phyloP scores from a whole-genome alignment of 768 basidiomycete species.

The Amanita pseudoporphyria region DNA sequence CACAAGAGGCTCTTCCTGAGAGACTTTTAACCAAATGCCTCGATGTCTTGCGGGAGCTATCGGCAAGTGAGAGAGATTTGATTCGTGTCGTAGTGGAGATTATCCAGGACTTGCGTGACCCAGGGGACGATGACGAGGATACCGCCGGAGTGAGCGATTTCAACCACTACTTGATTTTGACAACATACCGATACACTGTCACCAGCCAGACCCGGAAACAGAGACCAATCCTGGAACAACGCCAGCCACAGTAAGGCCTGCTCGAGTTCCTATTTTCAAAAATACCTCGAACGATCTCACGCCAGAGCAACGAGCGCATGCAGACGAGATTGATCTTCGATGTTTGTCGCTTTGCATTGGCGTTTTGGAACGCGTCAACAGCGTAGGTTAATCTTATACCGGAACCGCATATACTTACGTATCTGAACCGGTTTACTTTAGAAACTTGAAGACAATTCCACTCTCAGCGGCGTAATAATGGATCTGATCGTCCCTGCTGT shows the following conservation, averaged over 20 bases:
- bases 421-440: conserved; percentile 26
- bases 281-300: conserved; percentile 51
- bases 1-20: conserved; percentile 59
- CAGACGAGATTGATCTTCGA: conserved; percentile 69
- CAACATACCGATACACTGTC: not conserved
- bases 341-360: conserved; percentile 79
- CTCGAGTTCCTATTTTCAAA: conserved; percentile 14
- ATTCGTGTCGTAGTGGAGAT: conserved; percentile 29
- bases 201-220: conserved; percentile 3
- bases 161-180: not conserved
- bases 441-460: conserved; percentile 71
- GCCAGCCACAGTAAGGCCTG: conserved; percentile 10
- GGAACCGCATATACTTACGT: not conserved
- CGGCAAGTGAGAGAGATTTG: conserved; percentile 53
- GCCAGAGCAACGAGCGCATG: conserved; percentile 52
- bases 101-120: conserved; percentile 27
- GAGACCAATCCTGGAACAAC: conserved; percentile 4
- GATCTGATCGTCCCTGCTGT: conserved; percentile 91
- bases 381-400: conserved; percentile 42
- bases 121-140: conserved; percentile 21
- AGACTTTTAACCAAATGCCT: conserved; percentile 63
- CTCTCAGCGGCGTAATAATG: conserved; percentile 67
- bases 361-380: conserved; percentile 84
- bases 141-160: conserved; percentile 14
- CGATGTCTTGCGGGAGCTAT: conserved; percentile 70